Base-by-base conservation (phyloP, 2,329 filamentous ascomycete species). In the Epichloe elymi region DNA sequence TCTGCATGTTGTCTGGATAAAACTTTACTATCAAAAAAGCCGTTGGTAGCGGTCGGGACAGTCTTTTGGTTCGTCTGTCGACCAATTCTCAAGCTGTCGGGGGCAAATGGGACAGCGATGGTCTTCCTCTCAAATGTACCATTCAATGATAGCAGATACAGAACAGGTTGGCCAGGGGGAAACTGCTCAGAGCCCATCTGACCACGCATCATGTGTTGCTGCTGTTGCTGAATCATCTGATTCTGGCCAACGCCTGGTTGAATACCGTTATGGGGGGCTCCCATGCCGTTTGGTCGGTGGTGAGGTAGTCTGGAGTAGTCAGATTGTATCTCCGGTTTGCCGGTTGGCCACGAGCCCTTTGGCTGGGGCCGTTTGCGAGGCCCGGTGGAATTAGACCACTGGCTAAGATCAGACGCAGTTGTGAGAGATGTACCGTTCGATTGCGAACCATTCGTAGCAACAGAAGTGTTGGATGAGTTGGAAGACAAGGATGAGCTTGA, bases 1-100 rank as follows among this genome's bases (percentile, higher is more conserved):
- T 98, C 93, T 37, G 93, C 93, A 66, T 98, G 93, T 65, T 96
- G 89, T 60, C 93, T 79, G 39, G 93, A 97, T 23, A 98, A 78
- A 26, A 98, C 93, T 68, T 98, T 98, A 48, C 91, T 97, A 67
- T 98, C 93, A 63, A 98, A 98, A 67, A 86, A 98, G 37, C 93
- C 93, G 68, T 98, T 98, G 54, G 83, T 71, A 0, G 88, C 83
- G 0, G 90, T 95, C 0, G 93, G 93, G 12, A 94, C 79, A 0
- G 93, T 97, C 69, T 95, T 97, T 57, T 88, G 87, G 67, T 98
- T 98, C 19, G 93, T 98, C 69, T 98, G 93, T 46, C 93, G 85
- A 43, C 93, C 93, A 62, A 98, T 95, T 56, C 89, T 83, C 47
- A 98, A 74, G 40, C 87, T 85, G n/a, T 97, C 91, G n/a, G 93